Base-by-base conservation (phyloP, 345 rosid species). In the Odontarrhena argentea region DNA sequence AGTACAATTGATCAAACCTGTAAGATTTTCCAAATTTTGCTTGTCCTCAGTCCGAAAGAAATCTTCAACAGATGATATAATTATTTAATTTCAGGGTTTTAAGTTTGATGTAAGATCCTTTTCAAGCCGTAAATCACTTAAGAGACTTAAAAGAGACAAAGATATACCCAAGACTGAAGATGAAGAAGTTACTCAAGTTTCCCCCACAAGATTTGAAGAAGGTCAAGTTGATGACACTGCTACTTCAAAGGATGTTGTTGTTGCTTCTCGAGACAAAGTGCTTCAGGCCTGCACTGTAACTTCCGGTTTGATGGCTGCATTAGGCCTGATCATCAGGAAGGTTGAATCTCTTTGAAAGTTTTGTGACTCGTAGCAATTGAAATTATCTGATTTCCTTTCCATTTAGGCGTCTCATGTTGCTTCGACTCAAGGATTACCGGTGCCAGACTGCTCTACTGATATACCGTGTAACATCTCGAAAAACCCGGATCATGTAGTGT, bases 381-480 rank as follows among this genome's bases (percentile, higher is more conserved):
- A 68, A 7, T 30, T 60, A 25, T n/a, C 30, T 60, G 47, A 13
- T 74, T 30, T 25, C 2, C 22, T 74, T 24, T 34, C 6, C 62
- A 62, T 68, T 76, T 52, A 93, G 99, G 92, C 71, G 10, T 93
- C 99, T 65, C 95, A 87, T 68, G 54, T 74, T 80, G 96, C 91
- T 47, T 88, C 82, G 2, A 34, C 54, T 58, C 83, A 85, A 81
- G 97, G 96, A 66, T 74, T 88, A 73, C 87, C 91, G 0, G 57
- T 93, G 9, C 74, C 35, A 53, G 98, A 93, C 75, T 83, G 89
- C 79, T 82, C 92, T 25, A 34, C 59, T 4, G 84, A 83, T 74
- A 68, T 86, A 70, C 61, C 89, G 77, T 86, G 98, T 66, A 60
- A 67, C 54, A 40, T 18, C 37, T 47, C 13, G 7, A 8, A 38